Evolutionary conservation across 495 filamentous ascomycete genomes (phyloP).

Genomic region (Penicillium psychrofluorescens): DNA sequence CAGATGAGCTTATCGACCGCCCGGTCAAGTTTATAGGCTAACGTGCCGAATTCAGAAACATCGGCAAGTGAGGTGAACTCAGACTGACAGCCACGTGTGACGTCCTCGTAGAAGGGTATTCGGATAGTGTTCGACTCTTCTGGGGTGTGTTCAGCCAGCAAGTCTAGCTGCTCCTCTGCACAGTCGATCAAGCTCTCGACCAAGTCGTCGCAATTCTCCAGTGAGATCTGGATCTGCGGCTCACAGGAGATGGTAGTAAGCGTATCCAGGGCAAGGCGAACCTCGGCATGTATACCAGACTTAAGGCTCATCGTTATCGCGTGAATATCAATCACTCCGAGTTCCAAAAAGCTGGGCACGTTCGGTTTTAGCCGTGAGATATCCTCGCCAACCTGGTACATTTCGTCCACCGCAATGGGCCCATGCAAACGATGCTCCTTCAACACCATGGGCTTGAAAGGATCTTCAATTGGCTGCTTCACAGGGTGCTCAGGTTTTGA

Average conservation of each 20-base stretch:
- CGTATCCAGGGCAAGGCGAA: conserved; percentile 80
- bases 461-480: conserved; percentile 35
- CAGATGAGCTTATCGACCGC: conserved; percentile 82
- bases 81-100: conserved; percentile 63
- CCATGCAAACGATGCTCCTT: conserved; percentile 52
- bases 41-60: conserved; percentile 64
- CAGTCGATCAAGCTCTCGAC: conserved; percentile 84
- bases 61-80: conserved; percentile 66
- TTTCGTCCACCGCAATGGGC: conserved; percentile 54
- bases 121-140: conserved; percentile 80
- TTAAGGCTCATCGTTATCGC: conserved; percentile 90
- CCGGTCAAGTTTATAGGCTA: conserved; percentile 74
- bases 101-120: conserved; percentile 78
- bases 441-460: conserved; percentile 52
- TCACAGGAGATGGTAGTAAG: conserved; percentile 67
- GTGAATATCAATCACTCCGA: conserved; percentile 83
- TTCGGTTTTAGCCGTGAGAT: conserved; percentile 59
- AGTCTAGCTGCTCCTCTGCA: conserved; percentile 77
- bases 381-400: conserved; percentile 55
- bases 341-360: conserved; percentile 65
- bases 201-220: conserved; percentile 79
- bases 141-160: conserved; percentile 68
- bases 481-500: conserved; percentile 41
- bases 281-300: conserved; percentile 81
- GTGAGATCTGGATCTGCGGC: conserved; percentile 48